Conservation (phyloP, 257 asterid species). For the Capsicum baccatum region DNA sequence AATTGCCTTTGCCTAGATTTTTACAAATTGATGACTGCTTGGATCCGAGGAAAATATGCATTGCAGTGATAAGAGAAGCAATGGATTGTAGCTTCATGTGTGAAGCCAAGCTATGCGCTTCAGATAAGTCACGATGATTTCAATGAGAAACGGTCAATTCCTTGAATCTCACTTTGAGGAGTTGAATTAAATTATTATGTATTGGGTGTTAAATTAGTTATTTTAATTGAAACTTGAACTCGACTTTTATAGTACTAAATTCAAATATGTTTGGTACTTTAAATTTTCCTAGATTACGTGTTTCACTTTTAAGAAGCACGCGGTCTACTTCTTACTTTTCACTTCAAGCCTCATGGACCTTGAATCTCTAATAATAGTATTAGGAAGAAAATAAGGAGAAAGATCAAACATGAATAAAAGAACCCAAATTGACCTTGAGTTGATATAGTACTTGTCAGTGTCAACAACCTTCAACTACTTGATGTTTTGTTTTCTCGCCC, state of each 20-base stretch:
- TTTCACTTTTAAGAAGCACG: background rate
- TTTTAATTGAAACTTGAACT: background rate
- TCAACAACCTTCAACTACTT: background rate
- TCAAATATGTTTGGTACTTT: too few species aligned
- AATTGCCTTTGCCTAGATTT: background rate
- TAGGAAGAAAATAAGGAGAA: background rate
- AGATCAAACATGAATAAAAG: background rate
- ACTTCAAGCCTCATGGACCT: background rate
- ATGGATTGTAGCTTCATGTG: background rate
- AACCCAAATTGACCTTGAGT: slow-evolving; percentile 20
- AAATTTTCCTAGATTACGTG: background rate
- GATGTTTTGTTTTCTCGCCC: background rate
- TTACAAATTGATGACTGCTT: background rate
- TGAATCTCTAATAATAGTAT: background rate
- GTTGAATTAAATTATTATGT: background rate
- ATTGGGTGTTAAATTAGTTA: background rate
- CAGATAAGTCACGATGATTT: background rate
- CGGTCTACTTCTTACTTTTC: background rate
- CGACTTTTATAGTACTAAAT: too few species aligned
- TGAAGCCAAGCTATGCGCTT: background rate
- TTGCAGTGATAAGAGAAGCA: background rate
- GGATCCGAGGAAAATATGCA: background rate
- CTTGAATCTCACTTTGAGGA: background rate
- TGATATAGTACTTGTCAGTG: background rate
- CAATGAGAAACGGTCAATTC: background rate